Evolutionary conservation across 441 rosid species (phyloP), one percentile per base, ranked within the genome.

Genomic region (Pelargonium myrrhifolium): DNA sequence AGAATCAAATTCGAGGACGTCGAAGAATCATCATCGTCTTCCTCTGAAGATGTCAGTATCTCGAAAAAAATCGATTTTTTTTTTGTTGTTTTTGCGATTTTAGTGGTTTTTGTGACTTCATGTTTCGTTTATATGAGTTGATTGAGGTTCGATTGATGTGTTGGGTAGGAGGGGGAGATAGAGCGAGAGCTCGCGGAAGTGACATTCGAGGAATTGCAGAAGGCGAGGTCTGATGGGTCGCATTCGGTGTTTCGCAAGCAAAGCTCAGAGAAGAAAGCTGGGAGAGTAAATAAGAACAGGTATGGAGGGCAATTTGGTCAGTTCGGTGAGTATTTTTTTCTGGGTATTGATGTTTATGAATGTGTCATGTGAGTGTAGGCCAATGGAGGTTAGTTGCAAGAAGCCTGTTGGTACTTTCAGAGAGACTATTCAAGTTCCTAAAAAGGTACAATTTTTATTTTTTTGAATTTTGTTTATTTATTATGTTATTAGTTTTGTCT

Each of bases 201-300:
- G 51, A 73, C 76, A 5, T 73, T 73, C 58, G 76, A 64, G 69
- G 72, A 73, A 51, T 64, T 73, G 76, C 76, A 68, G 65, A 73
- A 69, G 62, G 76, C 72, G 35, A 62, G 72, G 20, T 55, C 72
- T 40, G 76, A 73, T 56, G 76, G 76, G 42, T 73, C 72, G 8
- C 72, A 68, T 64, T 71, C 74, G 7, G 21, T 68, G n/a, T 69
- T 15, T 47, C 69, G 59, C 51, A 73, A 64, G 12, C 64, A 35
- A 1, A 28, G 28, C 14, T 21, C 35, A 21, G 68, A 51, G 71
- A 69, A 31, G 75, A 78, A 65, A 61, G 69, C 65, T 24, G 78
- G 77, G 31, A 73, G 85, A 65, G 81, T 79, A 51, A 81, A 84
- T 69, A 81, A 84, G 79, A 84, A 84, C 60, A 79, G 82, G 84